Evolutionary conservation across 495 filamentous ascomycete genomes (phyloP).

Genomic region (Aeminium ludgeri): DNA sequence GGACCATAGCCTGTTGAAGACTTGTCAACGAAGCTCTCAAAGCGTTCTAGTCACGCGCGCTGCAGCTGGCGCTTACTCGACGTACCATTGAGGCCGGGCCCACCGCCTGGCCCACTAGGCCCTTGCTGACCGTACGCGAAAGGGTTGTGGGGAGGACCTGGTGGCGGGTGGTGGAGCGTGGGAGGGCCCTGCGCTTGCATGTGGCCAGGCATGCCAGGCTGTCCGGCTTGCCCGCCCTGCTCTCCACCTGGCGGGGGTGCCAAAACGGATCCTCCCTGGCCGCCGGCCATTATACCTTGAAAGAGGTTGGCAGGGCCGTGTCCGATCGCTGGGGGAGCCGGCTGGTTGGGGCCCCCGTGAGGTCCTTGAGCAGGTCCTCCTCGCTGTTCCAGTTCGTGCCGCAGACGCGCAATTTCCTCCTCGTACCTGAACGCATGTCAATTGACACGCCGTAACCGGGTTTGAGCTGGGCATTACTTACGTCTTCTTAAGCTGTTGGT

Average conservation of each 20-base stretch:
- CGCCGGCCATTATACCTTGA: conserved; percentile 86
- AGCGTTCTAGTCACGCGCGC: too few species aligned
- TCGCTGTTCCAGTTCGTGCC: conserved; percentile 74
- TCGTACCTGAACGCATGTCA: conserved; percentile 53
- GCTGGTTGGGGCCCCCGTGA: conserved; percentile 59
- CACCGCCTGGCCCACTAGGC: too few species aligned
- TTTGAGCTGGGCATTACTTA: conserved; percentile 30
- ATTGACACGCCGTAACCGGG: background rate
- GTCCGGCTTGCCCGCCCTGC: conserved; percentile 20
- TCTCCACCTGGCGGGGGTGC: conserved; percentile 61
- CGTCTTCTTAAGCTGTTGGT: conserved; percentile 78
- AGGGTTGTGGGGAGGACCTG: conserved; percentile 23
- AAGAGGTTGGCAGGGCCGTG: conserved; percentile 85
- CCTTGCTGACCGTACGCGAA: conserved; percentile 23
- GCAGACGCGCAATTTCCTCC: conserved; percentile 69
- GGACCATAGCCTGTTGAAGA: conserved; percentile 39
- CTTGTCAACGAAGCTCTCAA: background rate
- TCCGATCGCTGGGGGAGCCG: conserved; percentile 72
- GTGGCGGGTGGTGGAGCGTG: conserved; percentile 23
- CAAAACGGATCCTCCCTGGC: conserved; percentile 68
- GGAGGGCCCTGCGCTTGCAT: conserved; percentile 21
- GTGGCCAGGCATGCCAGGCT: conserved; percentile 17
- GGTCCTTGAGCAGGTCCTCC: conserved; percentile 37
- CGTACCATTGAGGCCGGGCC: conserved; percentile 51
- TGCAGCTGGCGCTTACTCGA: too few species aligned